Percentiles rank a stretch among this genome's conserved stretches.
Evolutionary conservation across 1,284 basidiomycete species (phyloP).

Genomic region (Fomitopsis betulina): DNA sequence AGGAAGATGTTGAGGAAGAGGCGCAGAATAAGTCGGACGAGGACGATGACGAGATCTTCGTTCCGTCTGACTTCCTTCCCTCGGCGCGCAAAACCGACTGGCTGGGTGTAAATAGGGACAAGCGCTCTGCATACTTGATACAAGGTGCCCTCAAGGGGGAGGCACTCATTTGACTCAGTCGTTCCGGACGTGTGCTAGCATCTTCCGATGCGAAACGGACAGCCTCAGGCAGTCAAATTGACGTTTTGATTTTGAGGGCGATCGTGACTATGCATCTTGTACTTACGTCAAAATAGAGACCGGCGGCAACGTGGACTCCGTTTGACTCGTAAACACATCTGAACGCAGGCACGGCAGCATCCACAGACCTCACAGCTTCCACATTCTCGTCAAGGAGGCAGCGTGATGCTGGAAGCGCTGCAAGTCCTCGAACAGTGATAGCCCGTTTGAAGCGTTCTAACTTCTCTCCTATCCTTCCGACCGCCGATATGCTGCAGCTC

Average conservation of each 20-base stretch:
- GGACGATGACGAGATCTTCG: constrained; percentile 45
- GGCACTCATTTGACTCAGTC: constrained; percentile 48
- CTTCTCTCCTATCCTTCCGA: not conserved
- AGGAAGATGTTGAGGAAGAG: constrained; percentile 37
- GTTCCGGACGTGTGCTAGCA: not conserved
- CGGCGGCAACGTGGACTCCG: not conserved
- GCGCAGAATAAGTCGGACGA: constrained; percentile 20
- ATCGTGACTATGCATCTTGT: not conserved
- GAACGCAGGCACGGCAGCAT: not conserved
- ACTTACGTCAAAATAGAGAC: not conserved
- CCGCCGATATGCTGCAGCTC: not conserved
- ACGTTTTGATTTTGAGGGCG: not conserved
- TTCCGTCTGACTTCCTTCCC: constrained; percentile 45
- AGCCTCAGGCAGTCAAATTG: not conserved
- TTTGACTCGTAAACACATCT: not conserved
- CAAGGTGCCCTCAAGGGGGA: constrained; percentile 69
- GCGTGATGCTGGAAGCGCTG: not conserved
- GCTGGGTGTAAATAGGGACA: constrained; percentile 70
- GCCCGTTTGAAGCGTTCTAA: not conserved
- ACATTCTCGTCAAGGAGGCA: not conserved
- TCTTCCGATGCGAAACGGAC: not conserved
- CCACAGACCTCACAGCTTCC: no score
- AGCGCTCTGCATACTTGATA: constrained; percentile 71
- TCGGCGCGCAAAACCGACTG: constrained; percentile 55
- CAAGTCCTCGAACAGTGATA: not conserved